Conservation (phyloP, 2,329 filamentous ascomycete genomes). For the Rasamsonia emersonii region DNA sequence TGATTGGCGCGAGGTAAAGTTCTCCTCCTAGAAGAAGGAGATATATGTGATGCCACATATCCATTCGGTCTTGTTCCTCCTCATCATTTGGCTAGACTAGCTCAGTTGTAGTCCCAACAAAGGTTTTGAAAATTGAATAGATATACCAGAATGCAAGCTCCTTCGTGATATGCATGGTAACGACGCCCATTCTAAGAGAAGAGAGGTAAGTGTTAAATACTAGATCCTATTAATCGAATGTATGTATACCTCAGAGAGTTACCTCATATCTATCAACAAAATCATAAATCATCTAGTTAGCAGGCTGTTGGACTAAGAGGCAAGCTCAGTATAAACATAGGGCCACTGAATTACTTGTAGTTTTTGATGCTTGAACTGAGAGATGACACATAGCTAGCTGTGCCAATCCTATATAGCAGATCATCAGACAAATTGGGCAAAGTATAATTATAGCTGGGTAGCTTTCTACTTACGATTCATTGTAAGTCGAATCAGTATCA, state of each 20-base stretch:
- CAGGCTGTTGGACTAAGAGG: too few relatives aligned
- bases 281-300: too few relatives aligned
- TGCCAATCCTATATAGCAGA: background rate
- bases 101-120: too few relatives aligned
- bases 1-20: conserved; percentile 11
- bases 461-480: too few relatives aligned
- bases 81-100: conserved; percentile 11
- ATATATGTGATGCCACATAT: conserved; percentile 10
- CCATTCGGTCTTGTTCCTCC: conserved; percentile 11
- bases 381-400: background rate
- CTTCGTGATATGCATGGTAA: too few relatives aligned
- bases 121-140: background rate
- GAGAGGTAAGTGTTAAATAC: background rate
- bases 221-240: background rate
- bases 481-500: too few relatives aligned
- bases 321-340: too few relatives aligned
- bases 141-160: conserved; percentile 1
- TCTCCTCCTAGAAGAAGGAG: conserved; percentile 9
- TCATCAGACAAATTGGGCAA: too few relatives aligned
- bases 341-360: conserved; percentile 1
- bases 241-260: background rate
- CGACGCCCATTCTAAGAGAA: background rate
- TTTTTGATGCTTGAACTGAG: conserved; percentile 2
- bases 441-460: too few relatives aligned
- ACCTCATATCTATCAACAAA: conserved; percentile 5